Evolutionary conservation across 2,329 filamentous ascomycete species (phyloP), one percentile per base, ranked within the genome.

Genomic region (Beauveria bassiana): DNA sequence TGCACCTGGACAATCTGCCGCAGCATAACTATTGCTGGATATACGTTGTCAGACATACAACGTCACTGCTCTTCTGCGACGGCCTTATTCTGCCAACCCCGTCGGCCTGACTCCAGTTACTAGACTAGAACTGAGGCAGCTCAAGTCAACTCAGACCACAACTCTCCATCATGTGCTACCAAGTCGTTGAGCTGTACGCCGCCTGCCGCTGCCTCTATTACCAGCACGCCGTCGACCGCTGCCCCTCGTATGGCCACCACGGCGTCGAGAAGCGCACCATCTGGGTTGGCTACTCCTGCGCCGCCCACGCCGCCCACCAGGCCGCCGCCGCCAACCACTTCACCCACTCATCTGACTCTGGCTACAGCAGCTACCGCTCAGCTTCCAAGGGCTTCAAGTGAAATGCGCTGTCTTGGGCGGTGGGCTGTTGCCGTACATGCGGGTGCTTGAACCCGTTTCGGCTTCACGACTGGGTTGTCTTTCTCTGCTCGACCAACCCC

Each of bases 181-280:
- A 93, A 77, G 77, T 96, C 64, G 80, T 93, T 68, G 92, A 96
- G 75, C 82, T 90, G 63, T 96, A 92, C 79, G 87, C 91, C 61
- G 90, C 88, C 61, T 96, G 92, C 81, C 84, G 86, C 65, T 96
- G 92, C 76, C 81, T 93, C 68, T 96, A 96, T 80, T 91, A 93
- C 79, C 83, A 88, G 70, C 93, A 96, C 73, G 86, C 90, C 53
- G 82, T 96, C 68, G 92, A 96, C 70, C 88, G 89, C 64, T 96
- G 92, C 72, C 80, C 86, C 54, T 80, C 85, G 42, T 91, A 91
- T 71, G 89, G 88, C 64, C 86, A 88, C 63, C 92, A 96, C 70
- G 68, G 69, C 51, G 78, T 93, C 62, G 85, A 91, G 66, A 86
- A 90, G 70, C 87, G 88, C 71, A 89, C 84, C 7, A 89, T 96